Percentiles rank a stretch among this genome's conserved stretches.
phyloP scores from a whole-genome alignment of 306 rosid genomes.

The Trifolium subterraneum region DNA sequence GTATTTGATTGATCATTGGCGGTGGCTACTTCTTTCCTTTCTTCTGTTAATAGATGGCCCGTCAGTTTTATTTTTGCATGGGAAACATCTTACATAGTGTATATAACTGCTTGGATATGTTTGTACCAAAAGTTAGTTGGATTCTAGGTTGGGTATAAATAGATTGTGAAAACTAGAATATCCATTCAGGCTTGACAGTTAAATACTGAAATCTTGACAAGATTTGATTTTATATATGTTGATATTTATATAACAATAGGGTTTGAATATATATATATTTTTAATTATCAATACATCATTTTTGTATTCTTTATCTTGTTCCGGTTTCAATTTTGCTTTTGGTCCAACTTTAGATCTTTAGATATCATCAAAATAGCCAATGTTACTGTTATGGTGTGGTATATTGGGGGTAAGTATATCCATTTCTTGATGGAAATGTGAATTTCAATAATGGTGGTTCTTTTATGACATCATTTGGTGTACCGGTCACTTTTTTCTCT shows the following conservation, averaged over 20 bases:
- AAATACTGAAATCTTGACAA: conserved; percentile 37
- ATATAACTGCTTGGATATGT: conserved; percentile 37
- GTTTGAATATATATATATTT: background rate
- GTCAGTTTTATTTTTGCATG: conserved; percentile 43
- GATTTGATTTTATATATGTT: conserved; percentile 29
- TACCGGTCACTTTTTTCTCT: too few relatives aligned
- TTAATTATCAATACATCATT: background rate
- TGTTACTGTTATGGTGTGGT: background rate
- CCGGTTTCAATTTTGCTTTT: background rate
- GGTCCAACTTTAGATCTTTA: background rate
- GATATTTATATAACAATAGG: conserved; percentile 32
- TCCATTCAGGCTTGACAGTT: conserved; percentile 36
- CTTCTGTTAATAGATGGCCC: conserved; percentile 49
- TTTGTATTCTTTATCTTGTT: background rate
- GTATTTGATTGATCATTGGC: conserved; percentile 61
- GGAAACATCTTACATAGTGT: conserved; percentile 44
- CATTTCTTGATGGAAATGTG: background rate
- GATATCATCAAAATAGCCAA: background rate
- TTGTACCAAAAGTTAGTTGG: conserved; percentile 11
- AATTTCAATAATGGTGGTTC: too few relatives aligned
- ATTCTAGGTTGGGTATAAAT: conserved; percentile 39
- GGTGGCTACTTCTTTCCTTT: conserved; percentile 22
- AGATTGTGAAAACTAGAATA: conserved; percentile 35
- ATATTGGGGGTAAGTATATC: background rate
- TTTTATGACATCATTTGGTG: too few relatives aligned